Percentiles rank a stretch among this genome's conserved stretches.
Conservation (phyloP, 371 early-diverging fungal species). For the Actinomucor elegans region DNA sequence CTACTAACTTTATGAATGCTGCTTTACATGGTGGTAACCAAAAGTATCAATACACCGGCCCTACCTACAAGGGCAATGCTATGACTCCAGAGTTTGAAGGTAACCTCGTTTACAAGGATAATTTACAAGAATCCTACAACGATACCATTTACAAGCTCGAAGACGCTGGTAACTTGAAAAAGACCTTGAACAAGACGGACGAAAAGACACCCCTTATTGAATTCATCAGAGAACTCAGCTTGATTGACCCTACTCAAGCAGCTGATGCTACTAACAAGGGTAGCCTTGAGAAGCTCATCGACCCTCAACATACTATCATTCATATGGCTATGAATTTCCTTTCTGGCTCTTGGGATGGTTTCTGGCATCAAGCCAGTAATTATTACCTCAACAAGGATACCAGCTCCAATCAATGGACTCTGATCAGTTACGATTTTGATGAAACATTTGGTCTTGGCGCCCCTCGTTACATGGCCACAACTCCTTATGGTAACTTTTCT, state of each 20-base stretch:
- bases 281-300: conserved; percentile 28
- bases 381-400: conserved; percentile 49
- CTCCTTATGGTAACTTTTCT: conserved; percentile 35
- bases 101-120: conserved; percentile 37
- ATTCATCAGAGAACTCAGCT: conserved; percentile 24
- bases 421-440: conserved; percentile 57
- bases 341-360: conserved; percentile 49
- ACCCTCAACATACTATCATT: conserved; percentile 40
- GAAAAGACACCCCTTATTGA: conserved; percentile 25
- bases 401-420: conserved; percentile 39
- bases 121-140: conserved; percentile 23
- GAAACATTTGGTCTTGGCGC: conserved; percentile 51
- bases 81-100: conserved; percentile 27
- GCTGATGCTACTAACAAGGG: conserved; percentile 27
- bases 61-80: conserved; percentile 42
- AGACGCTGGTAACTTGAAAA: conserved; percentile 24
- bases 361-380: conserved; percentile 48
- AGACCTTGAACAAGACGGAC: conserved; percentile 13
- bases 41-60: conserved; percentile 28
- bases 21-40: conserved; percentile 37
- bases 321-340: conserved; percentile 50
- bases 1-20: conserved; percentile 47
- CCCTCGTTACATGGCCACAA: conserved; percentile 31
- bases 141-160: conserved; percentile 41
- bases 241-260: conserved; percentile 19